Conservation (phyloP, 306 rosid genomes). For the Begonia peltatifolia region DNA sequence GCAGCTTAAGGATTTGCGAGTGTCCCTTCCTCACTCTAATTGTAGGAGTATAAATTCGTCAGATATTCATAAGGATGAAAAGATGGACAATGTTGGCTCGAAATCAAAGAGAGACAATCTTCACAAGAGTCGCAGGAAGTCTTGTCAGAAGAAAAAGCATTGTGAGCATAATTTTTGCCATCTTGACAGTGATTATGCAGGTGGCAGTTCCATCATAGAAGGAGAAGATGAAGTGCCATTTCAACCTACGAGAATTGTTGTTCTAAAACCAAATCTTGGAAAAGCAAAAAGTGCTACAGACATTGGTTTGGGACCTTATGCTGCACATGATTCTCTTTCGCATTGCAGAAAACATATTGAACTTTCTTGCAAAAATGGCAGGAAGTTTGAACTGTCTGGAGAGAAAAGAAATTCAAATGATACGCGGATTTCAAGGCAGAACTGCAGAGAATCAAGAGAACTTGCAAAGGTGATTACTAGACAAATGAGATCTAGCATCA, state of each 20-base stretch:
- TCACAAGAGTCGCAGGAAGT: conserved; percentile 20
- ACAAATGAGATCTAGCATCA: conserved; percentile 49
- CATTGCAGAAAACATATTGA: conserved; percentile 31
- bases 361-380: conserved; percentile 21
- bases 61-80: conserved; percentile 28
- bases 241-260: conserved; percentile 1
- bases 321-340: conserved; percentile 32
- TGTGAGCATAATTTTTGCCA: conserved; percentile 22
- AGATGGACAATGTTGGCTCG: conserved; percentile 17
- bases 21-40: conserved; percentile 28
- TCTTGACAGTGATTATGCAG: conserved; percentile 24
- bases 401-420: conserved; percentile 22
- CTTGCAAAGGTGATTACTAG: conserved; percentile 68
- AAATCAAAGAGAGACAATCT: conserved; percentile 32
- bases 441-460: conserved; percentile 60
- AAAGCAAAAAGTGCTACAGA: conserved; percentile 36
- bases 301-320: conserved; percentile 35
- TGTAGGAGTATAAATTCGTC: conserved; percentile 26
- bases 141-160: conserved; percentile 33
- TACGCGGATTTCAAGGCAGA: conserved; percentile 28
- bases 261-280: conserved; percentile 35
- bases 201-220: neutral
- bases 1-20: conserved; percentile 69
- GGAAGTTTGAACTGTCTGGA: conserved; percentile 25
- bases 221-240: neutral